phyloP scores from a whole-genome alignment of 805 yeast species.

The Scheffersomyces coipomensis region DNA sequence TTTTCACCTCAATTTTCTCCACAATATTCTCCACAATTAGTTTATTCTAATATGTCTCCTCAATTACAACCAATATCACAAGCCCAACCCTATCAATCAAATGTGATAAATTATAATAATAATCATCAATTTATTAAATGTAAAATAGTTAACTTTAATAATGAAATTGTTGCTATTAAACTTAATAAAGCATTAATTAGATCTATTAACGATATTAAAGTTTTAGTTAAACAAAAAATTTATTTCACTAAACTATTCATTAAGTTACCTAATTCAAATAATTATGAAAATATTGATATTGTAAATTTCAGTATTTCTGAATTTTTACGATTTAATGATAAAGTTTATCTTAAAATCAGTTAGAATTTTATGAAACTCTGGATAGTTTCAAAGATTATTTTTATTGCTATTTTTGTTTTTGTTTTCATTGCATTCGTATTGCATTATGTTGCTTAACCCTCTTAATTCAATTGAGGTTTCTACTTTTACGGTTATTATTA shows the following conservation, averaged over 20 bases:
- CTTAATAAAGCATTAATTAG: conserved; percentile 19
- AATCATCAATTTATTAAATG: conserved; percentile 19
- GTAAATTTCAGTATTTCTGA: conserved; percentile 18
- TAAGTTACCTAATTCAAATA: conserved; percentile 17
- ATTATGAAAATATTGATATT: conserved; percentile 27
- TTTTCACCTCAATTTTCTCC: background rate
- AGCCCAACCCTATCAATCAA: no score
- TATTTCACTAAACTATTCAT: conserved; percentile 25
- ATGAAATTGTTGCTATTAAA: conserved; percentile 25
- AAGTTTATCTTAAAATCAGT: conserved; percentile 16
- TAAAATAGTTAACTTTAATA: conserved; percentile 24
- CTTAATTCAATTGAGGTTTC: no score
- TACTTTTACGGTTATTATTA: no score
- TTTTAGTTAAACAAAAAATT: conserved; percentile 19
- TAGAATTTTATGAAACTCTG: background rate
- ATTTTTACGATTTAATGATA: conserved; percentile 16
- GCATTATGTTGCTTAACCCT: no score
- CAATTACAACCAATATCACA: background rate
- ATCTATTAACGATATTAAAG: conserved; percentile 23
- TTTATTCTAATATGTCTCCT: background rate
- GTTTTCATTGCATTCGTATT: background rate
- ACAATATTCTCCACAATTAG: background rate
- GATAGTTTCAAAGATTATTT: background rate
- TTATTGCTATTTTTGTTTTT: background rate
- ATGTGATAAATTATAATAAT: background rate